Evolutionary conservation across 495 filamentous ascomycete species (phyloP).

Genomic region (Hypoxylon subgilvum): DNA sequence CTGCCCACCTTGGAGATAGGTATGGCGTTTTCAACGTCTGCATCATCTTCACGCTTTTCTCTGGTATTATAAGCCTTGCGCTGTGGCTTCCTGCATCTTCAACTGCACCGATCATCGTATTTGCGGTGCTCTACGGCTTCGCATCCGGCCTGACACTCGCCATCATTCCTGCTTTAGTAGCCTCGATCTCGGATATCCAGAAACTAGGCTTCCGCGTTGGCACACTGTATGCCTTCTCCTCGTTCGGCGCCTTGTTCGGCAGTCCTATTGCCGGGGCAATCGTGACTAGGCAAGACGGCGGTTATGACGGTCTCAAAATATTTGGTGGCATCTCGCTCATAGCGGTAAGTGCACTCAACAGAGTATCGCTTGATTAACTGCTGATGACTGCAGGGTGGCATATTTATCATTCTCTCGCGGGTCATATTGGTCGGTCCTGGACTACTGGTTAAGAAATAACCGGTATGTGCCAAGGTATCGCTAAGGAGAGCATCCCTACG

Average conservation of each 20-base stretch:
- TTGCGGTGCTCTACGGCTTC: constrained; percentile 68
- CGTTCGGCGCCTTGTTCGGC: constrained; percentile 19
- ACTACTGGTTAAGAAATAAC: constrained; percentile 21
- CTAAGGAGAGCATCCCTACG: no score
- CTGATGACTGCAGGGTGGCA: constrained; percentile 11
- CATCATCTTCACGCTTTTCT: constrained; percentile 58
- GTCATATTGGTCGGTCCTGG: constrained; percentile 15
- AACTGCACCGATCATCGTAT: constrained; percentile 62
- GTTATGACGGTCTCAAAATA: constrained; percentile 17
- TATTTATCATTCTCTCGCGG: constrained; percentile 16
- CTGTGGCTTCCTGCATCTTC: constrained; percentile 64
- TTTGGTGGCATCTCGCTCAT: constrained; percentile 19
- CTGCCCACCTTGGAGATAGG: constrained; percentile 67
- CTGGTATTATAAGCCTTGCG: constrained; percentile 63
- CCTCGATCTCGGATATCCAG: constrained; percentile 21
- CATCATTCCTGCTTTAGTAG: constrained; percentile 22
- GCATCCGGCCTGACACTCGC: constrained; percentile 26
- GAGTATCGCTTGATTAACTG: background rate
- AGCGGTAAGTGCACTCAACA: constrained; percentile 5
- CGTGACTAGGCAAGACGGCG: constrained; percentile 13
- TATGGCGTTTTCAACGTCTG: constrained; percentile 67
- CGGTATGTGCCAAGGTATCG: no score
- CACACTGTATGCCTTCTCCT: constrained; percentile 20
- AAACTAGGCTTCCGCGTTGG: constrained; percentile 21
- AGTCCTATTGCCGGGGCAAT: constrained; percentile 26